phyloP scores from a whole-genome alignment of 108 stramenopile species.

The Phaeodactylum tricornutum region DNA sequence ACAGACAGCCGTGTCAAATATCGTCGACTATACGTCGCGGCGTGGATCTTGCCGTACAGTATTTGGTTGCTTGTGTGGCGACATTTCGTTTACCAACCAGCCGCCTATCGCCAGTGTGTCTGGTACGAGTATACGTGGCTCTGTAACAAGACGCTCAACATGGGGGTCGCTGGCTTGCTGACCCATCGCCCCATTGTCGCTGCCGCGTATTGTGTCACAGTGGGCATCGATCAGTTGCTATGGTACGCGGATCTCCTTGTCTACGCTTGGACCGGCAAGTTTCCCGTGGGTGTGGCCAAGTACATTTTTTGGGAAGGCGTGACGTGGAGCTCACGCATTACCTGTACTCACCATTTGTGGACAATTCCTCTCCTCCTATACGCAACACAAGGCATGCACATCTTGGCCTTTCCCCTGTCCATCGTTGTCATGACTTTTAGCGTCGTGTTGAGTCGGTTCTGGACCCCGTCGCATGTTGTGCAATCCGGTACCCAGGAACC shows the following conservation, averaged over 20 bases:
- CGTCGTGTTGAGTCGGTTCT: constrained; percentile 42
- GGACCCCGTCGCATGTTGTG: constrained; percentile 47
- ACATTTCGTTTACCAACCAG: constrained; percentile 21
- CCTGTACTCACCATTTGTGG: constrained; percentile 78
- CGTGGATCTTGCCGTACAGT: too few relatives aligned
- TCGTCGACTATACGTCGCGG: too few relatives aligned
- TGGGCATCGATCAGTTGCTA: constrained; percentile 69
- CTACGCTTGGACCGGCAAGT: constrained; percentile 25
- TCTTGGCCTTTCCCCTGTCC: constrained; percentile 35
- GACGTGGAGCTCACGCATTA: constrained; percentile 41
- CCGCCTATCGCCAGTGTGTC: constrained; percentile 21
- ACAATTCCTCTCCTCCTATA: constrained; percentile 67
- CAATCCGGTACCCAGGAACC: not conserved
- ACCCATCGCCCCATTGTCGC: constrained; percentile 44
- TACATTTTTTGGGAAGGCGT: constrained; percentile 70
- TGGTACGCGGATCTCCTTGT: constrained; percentile 60
- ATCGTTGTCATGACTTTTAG: constrained; percentile 34
- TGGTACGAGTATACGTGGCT: constrained; percentile 64
- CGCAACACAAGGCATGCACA: constrained; percentile 21
- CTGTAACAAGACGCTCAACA: constrained; percentile 50
- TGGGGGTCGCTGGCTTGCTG: constrained; percentile 35
- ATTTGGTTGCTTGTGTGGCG: constrained; percentile 23
- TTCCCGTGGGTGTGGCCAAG: constrained; percentile 64
- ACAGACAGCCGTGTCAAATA: too few relatives aligned
- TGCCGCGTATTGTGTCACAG: constrained; percentile 47